Conservation (phyloP, 257 asterid genomes). For the Cynanchum wilfordii region DNA sequence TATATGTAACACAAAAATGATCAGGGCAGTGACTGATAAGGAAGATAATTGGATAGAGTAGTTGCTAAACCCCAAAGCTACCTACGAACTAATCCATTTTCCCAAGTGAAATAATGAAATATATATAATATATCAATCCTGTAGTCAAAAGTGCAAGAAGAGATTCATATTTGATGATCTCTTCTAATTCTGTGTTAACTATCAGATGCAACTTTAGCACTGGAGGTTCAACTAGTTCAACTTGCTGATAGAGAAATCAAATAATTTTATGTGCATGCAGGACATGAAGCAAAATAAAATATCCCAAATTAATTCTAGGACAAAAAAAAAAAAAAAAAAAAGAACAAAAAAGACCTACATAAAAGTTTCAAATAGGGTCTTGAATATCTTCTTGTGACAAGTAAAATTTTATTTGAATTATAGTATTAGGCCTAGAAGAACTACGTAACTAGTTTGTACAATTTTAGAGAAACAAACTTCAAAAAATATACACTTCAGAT, state of each 20-base stretch:
- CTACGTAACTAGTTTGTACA: not conserved
- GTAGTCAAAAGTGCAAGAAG: not conserved
- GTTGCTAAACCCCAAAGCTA: not conserved
- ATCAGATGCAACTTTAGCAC: not conserved
- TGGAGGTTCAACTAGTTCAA: not conserved
- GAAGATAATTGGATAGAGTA: not conserved
- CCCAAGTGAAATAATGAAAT: not conserved
- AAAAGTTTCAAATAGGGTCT: not conserved
- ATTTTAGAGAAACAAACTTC: not conserved
- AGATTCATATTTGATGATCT: not conserved
- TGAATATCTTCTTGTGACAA: not conserved
- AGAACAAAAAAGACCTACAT: conserved; percentile 5
- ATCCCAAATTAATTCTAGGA: not conserved
- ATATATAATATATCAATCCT: not conserved
- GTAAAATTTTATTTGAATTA: not conserved
- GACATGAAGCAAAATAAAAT: not conserved
- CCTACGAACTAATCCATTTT: not conserved
- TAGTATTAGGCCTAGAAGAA: not conserved
- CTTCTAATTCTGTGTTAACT: not conserved
- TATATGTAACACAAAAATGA: not conserved
- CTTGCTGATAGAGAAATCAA: not conserved
- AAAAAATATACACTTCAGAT: not conserved
- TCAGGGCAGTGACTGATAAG: not conserved
- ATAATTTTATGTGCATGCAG: not conserved
- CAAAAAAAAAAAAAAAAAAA: not conserved